Evolutionary conservation across 768 basidiomycete species (phyloP).

Genomic region (Suillus occidentalis): DNA sequence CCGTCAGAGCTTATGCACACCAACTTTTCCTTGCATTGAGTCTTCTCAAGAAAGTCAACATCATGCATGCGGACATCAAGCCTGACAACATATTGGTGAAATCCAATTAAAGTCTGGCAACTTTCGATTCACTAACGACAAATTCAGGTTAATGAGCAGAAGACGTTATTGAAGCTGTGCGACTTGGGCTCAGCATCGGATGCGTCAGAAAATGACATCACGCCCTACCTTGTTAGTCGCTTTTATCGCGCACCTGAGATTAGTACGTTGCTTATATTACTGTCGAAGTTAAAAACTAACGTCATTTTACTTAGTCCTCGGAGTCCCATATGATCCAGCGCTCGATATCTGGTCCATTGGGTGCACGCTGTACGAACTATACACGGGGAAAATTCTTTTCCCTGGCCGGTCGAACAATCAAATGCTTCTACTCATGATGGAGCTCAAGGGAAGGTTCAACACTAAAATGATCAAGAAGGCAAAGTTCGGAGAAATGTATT

Average conservation of each 20-base stretch:
- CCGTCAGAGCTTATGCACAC: constrained; percentile 98
- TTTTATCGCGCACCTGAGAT: constrained; percentile 99
- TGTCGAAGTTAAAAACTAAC: constrained; percentile 18
- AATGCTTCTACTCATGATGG: constrained; percentile 98
- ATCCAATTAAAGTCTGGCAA: constrained; percentile 18
- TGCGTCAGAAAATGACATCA: constrained; percentile 93
- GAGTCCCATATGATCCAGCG: constrained; percentile 90
- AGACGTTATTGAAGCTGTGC: constrained; percentile 90
- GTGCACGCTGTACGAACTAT: constrained; percentile 94
- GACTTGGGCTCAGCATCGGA: constrained; percentile 98
- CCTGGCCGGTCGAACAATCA: constrained; percentile 97
- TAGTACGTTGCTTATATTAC: constrained; percentile 54
- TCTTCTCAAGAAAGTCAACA: constrained; percentile 81
- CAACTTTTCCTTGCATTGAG: constrained; percentile 90
- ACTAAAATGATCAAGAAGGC: constrained; percentile 93
- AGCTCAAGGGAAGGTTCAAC: constrained; percentile 92
- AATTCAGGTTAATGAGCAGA: constrained; percentile 86
- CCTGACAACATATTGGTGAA: constrained; percentile 95
- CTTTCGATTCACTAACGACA: constrained; percentile 18
- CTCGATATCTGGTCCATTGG: constrained; percentile 97
- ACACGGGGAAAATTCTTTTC: constrained; percentile 96
- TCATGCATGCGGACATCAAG: constrained; percentile 99
- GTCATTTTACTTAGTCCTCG: constrained; percentile 64
- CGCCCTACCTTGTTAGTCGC: constrained; percentile 94
- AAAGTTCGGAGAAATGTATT: constrained; percentile 89